Evolutionary conservation across 352 stramenopile species (phyloP), one percentile per base, ranked within the genome.

Genomic region (Phytophthora ohioensis): DNA sequence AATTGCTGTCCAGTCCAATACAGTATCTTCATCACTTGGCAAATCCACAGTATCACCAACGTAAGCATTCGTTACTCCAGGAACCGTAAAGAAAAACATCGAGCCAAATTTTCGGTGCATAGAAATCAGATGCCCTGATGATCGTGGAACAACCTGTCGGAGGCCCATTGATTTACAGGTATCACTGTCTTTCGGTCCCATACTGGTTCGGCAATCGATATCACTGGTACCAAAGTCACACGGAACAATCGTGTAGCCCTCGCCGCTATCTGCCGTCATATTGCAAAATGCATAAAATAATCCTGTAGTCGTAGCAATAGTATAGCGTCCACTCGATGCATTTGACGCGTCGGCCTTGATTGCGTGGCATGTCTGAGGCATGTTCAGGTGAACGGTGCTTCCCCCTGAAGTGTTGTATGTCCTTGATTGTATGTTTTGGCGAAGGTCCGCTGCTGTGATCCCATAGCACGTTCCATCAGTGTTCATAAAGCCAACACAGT

Each of bases 151-250:
- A 41, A 87, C 67, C 41, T 88, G 66, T 5, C 58, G 65, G 30
- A 91, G 73, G 4, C 83, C 83, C 65, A 91, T 75, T 1, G 57
- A 46, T 32, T 88, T 89, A 71, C 81, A 91, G 32, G 58, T 84
- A 54, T 88, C 79, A 55, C 56, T 57, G 38, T 88, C 79, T 43
- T 75, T 80, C 2, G 79, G 77, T 3, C 73, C 73, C 36, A 55
- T 63, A 8, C 64, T 87, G 6, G 38, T 55, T 21, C 55, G 59
- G 31, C 83, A 91, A n/a, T 53, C 27, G 4, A 69, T 43, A 30
- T 83, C 75, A 4, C 31, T 81, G 3, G 75, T 70, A 21, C 74
- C 78, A 5, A 69, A 48, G 41, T 84, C 72, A 38, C 83, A 91
- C 1, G 83, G 80, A 4, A 88, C 62, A 17, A 84, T 63, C 15